Conservation (phyloP, 768 basidiomycete genomes). For the Goffeauzyma gilvescens region DNA sequence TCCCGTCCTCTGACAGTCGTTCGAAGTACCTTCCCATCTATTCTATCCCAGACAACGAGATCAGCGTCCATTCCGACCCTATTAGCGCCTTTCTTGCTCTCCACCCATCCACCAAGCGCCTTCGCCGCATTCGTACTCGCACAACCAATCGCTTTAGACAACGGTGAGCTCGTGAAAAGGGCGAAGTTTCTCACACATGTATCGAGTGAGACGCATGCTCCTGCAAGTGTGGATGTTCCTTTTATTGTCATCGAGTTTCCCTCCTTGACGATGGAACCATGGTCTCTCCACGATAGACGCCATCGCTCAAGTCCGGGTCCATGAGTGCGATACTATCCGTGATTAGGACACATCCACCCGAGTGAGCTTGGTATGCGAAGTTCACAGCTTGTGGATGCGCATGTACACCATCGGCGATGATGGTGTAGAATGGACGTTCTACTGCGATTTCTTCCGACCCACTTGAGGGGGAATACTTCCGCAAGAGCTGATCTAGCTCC, state of each 20-base stretch:
- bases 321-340: conserved; percentile 85
- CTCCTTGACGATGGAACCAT: conserved; percentile 46
- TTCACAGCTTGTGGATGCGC: conserved; percentile 77
- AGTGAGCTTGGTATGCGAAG: conserved; percentile 65
- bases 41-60: conserved; percentile 52
- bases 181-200: conserved; percentile 72
- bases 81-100: conserved; percentile 49
- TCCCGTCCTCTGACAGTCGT: conserved; percentile 46
- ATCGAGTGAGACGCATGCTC: conserved; percentile 65
- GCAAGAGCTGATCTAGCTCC: no score
- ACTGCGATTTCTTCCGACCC: no score
- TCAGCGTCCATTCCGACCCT: conserved; percentile 73
- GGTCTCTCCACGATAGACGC: conserved; percentile 48
- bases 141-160: conserved; percentile 67
- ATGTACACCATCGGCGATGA: conserved; percentile 82
- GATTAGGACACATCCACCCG: conserved; percentile 69
- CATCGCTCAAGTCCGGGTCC: conserved; percentile 66
- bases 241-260: conserved; percentile 64
- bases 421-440: conserved; percentile 57
- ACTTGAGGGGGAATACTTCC: no score
- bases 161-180: conserved; percentile 60
- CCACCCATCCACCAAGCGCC: conserved; percentile 59
- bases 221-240: conserved; percentile 71
- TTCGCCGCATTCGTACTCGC: conserved; percentile 70
- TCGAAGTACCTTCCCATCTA: conserved; percentile 43